Evolutionary conservation across 78 protist genomes (phyloP), one percentile per base, ranked within the genome.

Genomic region (Dictyostelium brefeldianum): DNA sequence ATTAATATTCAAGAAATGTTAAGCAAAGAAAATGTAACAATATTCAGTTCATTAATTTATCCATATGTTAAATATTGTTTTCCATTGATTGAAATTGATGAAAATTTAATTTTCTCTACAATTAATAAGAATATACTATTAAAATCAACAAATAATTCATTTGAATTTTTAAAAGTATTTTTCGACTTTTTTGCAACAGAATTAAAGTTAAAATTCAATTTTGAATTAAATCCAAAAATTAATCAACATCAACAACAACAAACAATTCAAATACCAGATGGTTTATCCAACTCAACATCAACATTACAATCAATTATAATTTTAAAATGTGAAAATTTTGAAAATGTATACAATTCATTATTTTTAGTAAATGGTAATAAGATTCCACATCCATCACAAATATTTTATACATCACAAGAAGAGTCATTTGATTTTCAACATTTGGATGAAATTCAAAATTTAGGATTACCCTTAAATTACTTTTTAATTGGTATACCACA

Each of bases 321-420:
- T 59, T 77, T 41, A 83, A 36, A 69, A 62, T 25, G 73, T 36
- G 43, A 71, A 43, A 50, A 25, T 65, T 69, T 67, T 29, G 54
- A 69, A 18, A 83, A 73, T 56, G 36, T 83, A 20, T 83, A 83
- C 36, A 83, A 83, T 71, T 73, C 51, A 25, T 15, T 69, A 15
- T 69, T 83, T 75, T 77, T 69, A 31, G 46, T 59, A 65, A 83
- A 83, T 56, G 43, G 56, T 29, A 69, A 43, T 18, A 69, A 51
- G 22, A n/a, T 27, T 10, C 91, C 91, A n/a, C 91, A 83, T 46
- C 91, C 91, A 54, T 56, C 71, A 7, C 91, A 83, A 43, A 17
- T 83, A 48, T 71, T 83, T 65, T 83, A 71, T 54, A 15, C 81
- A 14, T 56, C 51, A 20, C 12, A 70, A 54, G 2, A 71, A 53